A percentile compares a stretch with the other conserved stretches of the same genome.
Evolutionary conservation across 306 rosid genomes (phyloP).

Genomic region (Glycine latifolia): DNA sequence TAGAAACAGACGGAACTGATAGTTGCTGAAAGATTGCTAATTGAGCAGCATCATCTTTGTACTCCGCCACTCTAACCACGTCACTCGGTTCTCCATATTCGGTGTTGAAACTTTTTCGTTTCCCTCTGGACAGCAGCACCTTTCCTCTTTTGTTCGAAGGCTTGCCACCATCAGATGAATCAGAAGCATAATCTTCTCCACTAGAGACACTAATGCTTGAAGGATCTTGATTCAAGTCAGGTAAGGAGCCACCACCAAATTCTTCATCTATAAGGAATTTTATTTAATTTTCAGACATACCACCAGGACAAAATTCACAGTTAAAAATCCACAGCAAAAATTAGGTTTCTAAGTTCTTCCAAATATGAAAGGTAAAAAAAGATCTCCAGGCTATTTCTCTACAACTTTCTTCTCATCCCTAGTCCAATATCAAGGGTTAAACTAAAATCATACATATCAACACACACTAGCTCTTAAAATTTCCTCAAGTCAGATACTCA

Average conservation of each 20-base stretch:
- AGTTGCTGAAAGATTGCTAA: not conserved
- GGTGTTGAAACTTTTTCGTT: not conserved
- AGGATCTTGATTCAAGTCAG: conserved; percentile 46
- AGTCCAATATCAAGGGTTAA: conserved; percentile 30
- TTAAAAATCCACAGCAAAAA: not conserved
- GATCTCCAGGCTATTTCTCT: conserved; percentile 5
- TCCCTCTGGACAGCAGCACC: not conserved
- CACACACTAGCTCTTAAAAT: not conserved
- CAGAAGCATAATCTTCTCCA: conserved; percentile 43
- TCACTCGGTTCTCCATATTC: conserved; percentile 34
- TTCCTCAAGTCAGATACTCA: conserved; percentile 3
- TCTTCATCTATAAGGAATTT: conserved; percentile 46
- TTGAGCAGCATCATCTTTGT: not conserved
- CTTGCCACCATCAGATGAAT: conserved; percentile 35
- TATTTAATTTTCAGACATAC: conserved; percentile 1
- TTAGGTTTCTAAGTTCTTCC: not conserved
- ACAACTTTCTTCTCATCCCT: not conserved
- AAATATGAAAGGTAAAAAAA: not conserved
- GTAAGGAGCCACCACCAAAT: not conserved
- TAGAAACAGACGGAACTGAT: conserved; percentile 5
- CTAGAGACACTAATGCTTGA: conserved; percentile 30
- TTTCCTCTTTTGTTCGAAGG: conserved; percentile 27
- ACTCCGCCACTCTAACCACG: conserved; percentile 13
- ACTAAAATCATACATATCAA: not conserved
- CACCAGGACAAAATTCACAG: not conserved